Evolutionary conservation across 2,329 filamentous ascomycete genomes (phyloP).

Genomic region (Sordariomycetes sp.): DNA sequence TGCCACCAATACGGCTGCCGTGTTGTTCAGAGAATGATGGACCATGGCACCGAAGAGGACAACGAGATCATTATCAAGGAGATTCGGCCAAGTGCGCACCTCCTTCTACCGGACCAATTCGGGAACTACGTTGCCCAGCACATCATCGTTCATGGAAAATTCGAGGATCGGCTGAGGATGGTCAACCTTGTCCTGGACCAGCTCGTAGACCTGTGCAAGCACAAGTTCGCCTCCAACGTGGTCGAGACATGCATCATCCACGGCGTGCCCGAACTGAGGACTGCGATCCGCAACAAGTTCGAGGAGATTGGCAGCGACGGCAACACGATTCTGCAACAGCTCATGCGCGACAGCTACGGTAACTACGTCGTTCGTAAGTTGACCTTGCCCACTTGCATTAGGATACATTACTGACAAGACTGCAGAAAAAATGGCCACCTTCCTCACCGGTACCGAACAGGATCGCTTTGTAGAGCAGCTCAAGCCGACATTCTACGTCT

Average conservation of each 20-base stretch:
- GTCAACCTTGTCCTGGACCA: slow-evolving; percentile 65
- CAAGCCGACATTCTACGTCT: slow-evolving; percentile 47
- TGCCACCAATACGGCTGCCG: slow-evolving; percentile 82
- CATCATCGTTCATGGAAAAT: slow-evolving; percentile 69
- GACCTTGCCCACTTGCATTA: slow-evolving; percentile 7
- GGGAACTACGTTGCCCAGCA: slow-evolving; percentile 97
- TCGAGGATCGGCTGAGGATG: slow-evolving; percentile 63
- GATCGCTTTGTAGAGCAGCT: slow-evolving; percentile 54
- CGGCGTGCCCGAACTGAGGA: slow-evolving; percentile 60
- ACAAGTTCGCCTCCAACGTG: slow-evolving; percentile 96
- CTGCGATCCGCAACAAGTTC: slow-evolving; percentile 56
- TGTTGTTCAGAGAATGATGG: slow-evolving; percentile 86
- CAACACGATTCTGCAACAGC: slow-evolving; percentile 57
- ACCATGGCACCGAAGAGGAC: slow-evolving; percentile 66
- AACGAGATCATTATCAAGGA: slow-evolving; percentile 67
- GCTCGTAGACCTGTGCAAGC: slow-evolving; percentile 71
- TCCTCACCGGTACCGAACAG: slow-evolving; percentile 51
- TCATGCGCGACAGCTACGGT: slow-evolving; percentile 87
- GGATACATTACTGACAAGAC: slow-evolving; percentile 13
- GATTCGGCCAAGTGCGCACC: slow-evolving; percentile 61
- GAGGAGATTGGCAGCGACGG: slow-evolving; percentile 53
- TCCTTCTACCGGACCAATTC: slow-evolving; percentile 76
- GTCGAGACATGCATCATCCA: slow-evolving; percentile 84
- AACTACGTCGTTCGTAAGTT: slow-evolving; percentile 93
- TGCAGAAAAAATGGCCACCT: slow-evolving; percentile 68